Conservation (phyloP, 2,329 filamentous ascomycete genomes). For the Aspergillus uvarum region DNA sequence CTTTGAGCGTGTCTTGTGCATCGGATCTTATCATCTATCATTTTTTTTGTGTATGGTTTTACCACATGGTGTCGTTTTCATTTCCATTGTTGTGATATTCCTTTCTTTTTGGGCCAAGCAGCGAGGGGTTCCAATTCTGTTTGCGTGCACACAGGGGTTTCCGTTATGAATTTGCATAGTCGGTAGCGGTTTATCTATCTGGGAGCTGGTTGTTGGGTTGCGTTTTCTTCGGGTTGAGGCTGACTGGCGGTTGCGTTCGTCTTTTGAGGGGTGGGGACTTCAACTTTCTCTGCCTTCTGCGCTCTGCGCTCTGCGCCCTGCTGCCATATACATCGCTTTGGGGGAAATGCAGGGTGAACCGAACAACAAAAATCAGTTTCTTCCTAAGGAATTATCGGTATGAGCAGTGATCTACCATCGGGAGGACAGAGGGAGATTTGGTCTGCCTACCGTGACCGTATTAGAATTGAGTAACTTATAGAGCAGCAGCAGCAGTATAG, state of each 20-base stretch:
- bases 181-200: constrained; percentile 22
- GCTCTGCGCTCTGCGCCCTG: neutral
- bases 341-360: neutral
- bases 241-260: constrained; percentile 10
- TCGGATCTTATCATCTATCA: constrained; percentile 8
- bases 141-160: neutral
- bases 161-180: constrained; percentile 25
- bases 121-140: constrained; percentile 11
- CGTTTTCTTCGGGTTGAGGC: constrained; percentile 3
- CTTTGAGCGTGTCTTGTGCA: constrained; percentile 20
- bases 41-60: constrained; percentile 8
- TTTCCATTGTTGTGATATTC: neutral
- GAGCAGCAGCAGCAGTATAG: neutral
- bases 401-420: neutral
- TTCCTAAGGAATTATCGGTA: neutral
- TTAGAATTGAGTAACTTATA: neutral
- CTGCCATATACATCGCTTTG: neutral
- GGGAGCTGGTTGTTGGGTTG: constrained; percentile 2
- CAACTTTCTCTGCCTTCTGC: neutral
- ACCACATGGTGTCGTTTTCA: neutral
- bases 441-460: neutral
- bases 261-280: neutral
- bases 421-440: constrained; percentile 6
- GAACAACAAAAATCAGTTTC: neutral
- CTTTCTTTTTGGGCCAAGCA: constrained; percentile 10